Percentiles rank a stretch among this genome's conserved stretches.
phyloP scores from a whole-genome alignment of 257 asterid species.

The Petunia axillaris region DNA sequence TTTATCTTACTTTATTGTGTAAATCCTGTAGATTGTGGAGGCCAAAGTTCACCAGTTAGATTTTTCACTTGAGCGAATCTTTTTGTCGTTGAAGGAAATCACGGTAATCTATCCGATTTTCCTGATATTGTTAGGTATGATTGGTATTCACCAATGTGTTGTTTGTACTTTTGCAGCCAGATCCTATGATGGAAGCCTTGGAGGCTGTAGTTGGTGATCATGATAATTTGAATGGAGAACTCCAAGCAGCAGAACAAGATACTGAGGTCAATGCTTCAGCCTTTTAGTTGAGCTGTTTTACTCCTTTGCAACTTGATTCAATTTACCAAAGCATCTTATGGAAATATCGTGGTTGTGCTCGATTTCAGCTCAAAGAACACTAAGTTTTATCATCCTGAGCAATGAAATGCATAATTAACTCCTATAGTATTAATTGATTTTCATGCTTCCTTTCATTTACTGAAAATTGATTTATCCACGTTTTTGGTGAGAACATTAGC shows the following conservation, averaged over 20 bases:
- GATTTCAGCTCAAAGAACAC: not conserved
- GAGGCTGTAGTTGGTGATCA: conserved; percentile 89
- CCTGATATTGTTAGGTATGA: not conserved
- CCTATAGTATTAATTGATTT: not conserved
- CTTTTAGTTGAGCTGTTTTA: not conserved
- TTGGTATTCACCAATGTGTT: conserved; percentile 2
- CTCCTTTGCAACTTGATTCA: not conserved
- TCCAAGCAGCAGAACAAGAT: conserved; percentile 71
- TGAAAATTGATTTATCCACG: no score
- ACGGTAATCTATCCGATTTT: conserved; percentile 53
- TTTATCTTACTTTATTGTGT: not conserved
- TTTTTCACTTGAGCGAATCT: conserved; percentile 83
- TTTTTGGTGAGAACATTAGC: no score
- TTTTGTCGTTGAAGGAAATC: conserved; percentile 82
- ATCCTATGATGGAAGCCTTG: conserved; percentile 79
- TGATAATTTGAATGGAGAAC: conserved; percentile 56
- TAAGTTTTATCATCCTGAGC: not conserved
- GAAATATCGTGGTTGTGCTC: not conserved
- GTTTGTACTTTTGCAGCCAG: conserved; percentile 66
- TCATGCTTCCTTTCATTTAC: no score
- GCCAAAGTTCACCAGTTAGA: conserved; percentile 96
- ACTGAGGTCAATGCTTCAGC: conserved; percentile 52
- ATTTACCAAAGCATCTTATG: not conserved
- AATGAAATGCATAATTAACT: not conserved
- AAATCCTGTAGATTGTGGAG: conserved; percentile 66